These are phyloP conservation scores for Misopates orontium DNA, from an alignment of 257 asterid genomes.

Conservation along the genomic window DNA sequence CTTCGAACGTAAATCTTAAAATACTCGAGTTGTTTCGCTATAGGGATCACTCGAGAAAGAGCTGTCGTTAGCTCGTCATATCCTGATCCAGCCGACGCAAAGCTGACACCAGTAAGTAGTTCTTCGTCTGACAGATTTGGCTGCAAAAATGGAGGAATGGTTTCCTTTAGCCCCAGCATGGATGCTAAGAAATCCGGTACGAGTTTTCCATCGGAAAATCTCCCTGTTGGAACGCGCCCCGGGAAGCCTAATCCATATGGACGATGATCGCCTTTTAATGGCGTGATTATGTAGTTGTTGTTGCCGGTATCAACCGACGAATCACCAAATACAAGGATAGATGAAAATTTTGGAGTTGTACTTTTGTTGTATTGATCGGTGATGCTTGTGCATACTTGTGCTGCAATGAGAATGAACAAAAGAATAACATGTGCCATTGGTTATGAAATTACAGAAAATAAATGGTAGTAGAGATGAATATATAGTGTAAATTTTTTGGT, in stretches of 20 bases:
- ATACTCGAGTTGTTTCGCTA: conserved; percentile 43
- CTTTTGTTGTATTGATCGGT: conserved; percentile 22
- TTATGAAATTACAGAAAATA: too few species aligned
- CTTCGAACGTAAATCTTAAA: conserved; percentile 42
- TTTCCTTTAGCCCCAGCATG: conserved; percentile 52
- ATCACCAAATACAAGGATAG: conserved; percentile 69
- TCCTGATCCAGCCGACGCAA: conserved; percentile 84
- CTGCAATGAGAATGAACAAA: conserved; percentile 26
- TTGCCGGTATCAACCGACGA: conserved; percentile 73
- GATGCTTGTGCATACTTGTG: conserved; percentile 27
- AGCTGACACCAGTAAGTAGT: conserved; percentile 59
- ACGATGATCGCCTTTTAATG: conserved; percentile 44
- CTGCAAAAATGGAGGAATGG: conserved; percentile 57
- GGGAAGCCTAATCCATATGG: conserved; percentile 64
- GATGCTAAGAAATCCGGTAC: conserved; percentile 71
- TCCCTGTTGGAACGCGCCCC: conserved; percentile 53
- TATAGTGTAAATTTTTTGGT: neutral
- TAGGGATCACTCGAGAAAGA: conserved; percentile 44
- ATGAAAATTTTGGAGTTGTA: conserved; percentile 40
- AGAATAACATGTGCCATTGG: conserved; percentile 18
- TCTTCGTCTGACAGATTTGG: conserved; percentile 57
- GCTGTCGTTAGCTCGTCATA: conserved; percentile 62
- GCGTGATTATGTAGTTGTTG: conserved; percentile 60
- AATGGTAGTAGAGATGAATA: neutral
- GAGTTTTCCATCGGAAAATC: conserved; percentile 76